Evolutionary conservation across 2,329 filamentous ascomycete species (phyloP).

Genomic region (Chrysoporthe puriensis): DNA sequence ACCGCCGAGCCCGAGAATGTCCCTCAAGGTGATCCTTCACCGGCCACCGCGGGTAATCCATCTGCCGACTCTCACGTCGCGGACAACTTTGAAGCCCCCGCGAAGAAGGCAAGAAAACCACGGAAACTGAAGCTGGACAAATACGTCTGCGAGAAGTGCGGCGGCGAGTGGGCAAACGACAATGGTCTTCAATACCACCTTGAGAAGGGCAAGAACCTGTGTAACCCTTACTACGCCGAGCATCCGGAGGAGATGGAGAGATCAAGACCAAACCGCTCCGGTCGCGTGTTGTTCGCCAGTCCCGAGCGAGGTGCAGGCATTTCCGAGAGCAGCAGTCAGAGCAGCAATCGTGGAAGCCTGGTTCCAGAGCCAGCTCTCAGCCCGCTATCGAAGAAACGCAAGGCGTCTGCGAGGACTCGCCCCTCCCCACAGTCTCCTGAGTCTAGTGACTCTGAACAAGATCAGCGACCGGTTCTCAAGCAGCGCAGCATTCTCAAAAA

Average conservation of each 20-base stretch:
- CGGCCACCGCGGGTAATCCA: neutral
- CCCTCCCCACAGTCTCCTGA: neutral
- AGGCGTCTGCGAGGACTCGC: slow-evolving; percentile 3
- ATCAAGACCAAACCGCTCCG: slow-evolving; percentile 13
- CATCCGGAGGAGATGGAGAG: slow-evolving; percentile 31
- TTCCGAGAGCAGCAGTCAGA: slow-evolving; percentile 2
- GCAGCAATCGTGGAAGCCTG: slow-evolving; percentile 4
- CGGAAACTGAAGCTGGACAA: slow-evolving; percentile 16
- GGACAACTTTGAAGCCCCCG: neutral
- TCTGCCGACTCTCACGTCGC: neutral
- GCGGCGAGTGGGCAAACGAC: slow-evolving; percentile 60
- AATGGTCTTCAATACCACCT: slow-evolving; percentile 62
- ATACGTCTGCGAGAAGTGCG: slow-evolving; percentile 54
- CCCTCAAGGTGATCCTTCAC: neutral
- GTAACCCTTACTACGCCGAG: slow-evolving; percentile 53
- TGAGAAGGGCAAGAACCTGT: slow-evolving; percentile 56
- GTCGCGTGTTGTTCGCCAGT: slow-evolving; percentile 6
- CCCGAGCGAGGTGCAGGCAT: slow-evolving; percentile 9
- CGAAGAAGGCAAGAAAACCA: slow-evolving; percentile 8
- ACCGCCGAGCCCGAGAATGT: neutral
- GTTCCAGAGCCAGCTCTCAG: slow-evolving; percentile 9
- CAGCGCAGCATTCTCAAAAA: slow-evolving; percentile 21
- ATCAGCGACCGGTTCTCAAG: slow-evolving; percentile 22
- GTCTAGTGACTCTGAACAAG: slow-evolving; percentile 4
- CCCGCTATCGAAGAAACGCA: neutral